A percentile compares a stretch with the other conserved stretches of the same genome.
phyloP scores from a whole-genome alignment of 2,329 filamentous ascomycete species.

The Ophiostoma tasmaniense region DNA sequence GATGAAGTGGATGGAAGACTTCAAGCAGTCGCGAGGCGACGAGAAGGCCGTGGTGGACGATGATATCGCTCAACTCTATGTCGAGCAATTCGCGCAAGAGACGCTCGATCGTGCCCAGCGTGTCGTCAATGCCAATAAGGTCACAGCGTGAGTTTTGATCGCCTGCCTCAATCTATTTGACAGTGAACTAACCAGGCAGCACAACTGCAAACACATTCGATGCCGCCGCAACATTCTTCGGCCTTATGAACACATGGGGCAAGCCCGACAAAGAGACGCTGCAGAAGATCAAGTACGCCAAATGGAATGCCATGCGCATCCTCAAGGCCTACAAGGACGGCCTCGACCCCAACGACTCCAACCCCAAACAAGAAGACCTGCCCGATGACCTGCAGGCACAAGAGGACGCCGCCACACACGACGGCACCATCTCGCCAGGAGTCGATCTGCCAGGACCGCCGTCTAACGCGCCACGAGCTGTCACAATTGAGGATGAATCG shows the following conservation, averaged over 20 bases:
- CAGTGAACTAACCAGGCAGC: background rate
- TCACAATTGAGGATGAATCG: constrained; percentile 45
- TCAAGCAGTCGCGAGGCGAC: constrained; percentile 62
- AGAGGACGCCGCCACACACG: constrained; percentile 41
- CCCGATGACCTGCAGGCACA: constrained; percentile 45
- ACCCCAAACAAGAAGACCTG: constrained; percentile 57
- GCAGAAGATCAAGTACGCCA: constrained; percentile 90
- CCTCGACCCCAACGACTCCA: constrained; percentile 84
- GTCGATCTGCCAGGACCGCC: constrained; percentile 21
- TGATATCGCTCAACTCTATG: constrained; percentile 76
- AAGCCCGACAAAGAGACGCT: constrained; percentile 63
- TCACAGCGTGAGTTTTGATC: constrained; percentile 45
- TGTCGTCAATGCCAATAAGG: constrained; percentile 72
- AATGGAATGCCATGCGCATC: constrained; percentile 90
- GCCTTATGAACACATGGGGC: constrained; percentile 79
- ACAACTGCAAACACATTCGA: constrained; percentile 92
- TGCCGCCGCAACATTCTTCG: constrained; percentile 85
- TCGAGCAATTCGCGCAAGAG: constrained; percentile 88
- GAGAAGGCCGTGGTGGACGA: constrained; percentile 85
- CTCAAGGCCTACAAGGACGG: constrained; percentile 83
- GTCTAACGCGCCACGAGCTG: constrained; percentile 29
- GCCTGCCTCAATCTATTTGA: background rate
- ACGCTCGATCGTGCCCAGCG: constrained; percentile 79
- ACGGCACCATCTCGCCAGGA: constrained; percentile 40
- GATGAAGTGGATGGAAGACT: constrained; percentile 70